Evolutionary conservation across 1,284 basidiomycete genomes (phyloP).

Genomic region (Cryptococcus sp.): DNA sequence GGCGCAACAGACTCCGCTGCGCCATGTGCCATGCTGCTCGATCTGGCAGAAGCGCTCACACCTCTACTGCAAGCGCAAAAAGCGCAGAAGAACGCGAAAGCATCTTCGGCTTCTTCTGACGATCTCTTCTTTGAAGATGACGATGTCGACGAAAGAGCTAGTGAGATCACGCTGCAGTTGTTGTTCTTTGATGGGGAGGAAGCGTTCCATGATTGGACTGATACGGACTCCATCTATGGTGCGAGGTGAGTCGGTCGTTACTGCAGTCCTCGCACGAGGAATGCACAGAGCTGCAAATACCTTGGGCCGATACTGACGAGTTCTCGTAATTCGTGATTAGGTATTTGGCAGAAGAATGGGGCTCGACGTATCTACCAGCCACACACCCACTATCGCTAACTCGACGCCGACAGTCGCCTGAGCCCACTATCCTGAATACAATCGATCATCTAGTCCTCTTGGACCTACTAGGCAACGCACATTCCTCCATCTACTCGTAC

Average conservation of each 20-base stretch:
- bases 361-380: conserved; percentile 64
- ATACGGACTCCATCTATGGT: conserved; percentile 89
- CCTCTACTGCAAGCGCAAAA: conserved; percentile 68
- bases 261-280: neutral
- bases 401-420: conserved; percentile 63
- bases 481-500: conserved; percentile 73
- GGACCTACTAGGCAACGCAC: conserved; percentile 77
- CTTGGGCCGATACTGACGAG: neutral
- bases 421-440: conserved; percentile 66
- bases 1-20: conserved; percentile 98
- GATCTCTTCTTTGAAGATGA: conserved; percentile 32
- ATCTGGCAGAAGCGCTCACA: conserved; percentile 78
- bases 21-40: conserved; percentile 89
- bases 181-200: conserved; percentile 99
- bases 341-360: conserved; percentile 83
- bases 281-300: neutral
- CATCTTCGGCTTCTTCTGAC: conserved; percentile 33
- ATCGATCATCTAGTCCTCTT: conserved; percentile 89
- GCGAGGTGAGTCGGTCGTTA: conserved; percentile 62
- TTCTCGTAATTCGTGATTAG: conserved; percentile 53
- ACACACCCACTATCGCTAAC: conserved; percentile 46
- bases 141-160: conserved; percentile 66
- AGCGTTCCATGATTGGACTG: conserved; percentile 88
- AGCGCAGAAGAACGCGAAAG: conserved; percentile 56
- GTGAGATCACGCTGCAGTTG: conserved; percentile 85